Evolutionary conservation across 2,329 filamentous ascomycete species (phyloP).

Genomic region (Beauveria asiatica): DNA sequence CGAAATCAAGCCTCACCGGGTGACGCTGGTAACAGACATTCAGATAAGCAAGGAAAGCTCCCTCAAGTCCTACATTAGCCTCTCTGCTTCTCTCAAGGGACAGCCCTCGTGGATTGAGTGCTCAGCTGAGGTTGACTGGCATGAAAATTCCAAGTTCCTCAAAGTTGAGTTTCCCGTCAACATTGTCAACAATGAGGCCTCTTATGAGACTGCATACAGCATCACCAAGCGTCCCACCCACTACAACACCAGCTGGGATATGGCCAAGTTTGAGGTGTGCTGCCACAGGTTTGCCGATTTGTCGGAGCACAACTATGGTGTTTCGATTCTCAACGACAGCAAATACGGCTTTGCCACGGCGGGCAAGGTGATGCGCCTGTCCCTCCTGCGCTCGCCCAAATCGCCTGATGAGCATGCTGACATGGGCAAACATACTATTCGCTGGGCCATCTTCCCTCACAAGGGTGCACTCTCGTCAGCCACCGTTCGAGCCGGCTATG

Average conservation of each 20-base stretch:
- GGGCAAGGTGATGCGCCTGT: constrained; percentile 83
- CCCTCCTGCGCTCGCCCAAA: constrained; percentile 78
- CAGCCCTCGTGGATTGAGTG: constrained; percentile 62
- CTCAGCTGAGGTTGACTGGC: constrained; percentile 87
- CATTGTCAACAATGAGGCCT: constrained; percentile 81
- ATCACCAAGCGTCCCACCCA: constrained; percentile 85
- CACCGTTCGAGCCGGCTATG: constrained; percentile 75
- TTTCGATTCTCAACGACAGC: constrained; percentile 88
- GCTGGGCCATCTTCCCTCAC: constrained; percentile 87
- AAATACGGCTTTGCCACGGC: constrained; percentile 93
- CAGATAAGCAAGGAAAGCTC: constrained; percentile 82
- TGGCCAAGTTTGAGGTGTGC: constrained; percentile 97
- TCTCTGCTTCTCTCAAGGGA: constrained; percentile 59
- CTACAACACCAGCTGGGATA: constrained; percentile 96
- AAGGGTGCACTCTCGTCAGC: constrained; percentile 58
- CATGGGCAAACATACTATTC: constrained; percentile 82
- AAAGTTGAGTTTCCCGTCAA: constrained; percentile 98
- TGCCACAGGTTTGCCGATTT: constrained; percentile 92
- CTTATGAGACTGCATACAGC: constrained; percentile 92
- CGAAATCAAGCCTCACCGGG: constrained; percentile 64
- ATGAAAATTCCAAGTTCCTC: constrained; percentile 92
- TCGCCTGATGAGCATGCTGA: constrained; percentile 89
- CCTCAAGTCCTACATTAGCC: constrained; percentile 75
- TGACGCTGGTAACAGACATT: constrained; percentile 75
- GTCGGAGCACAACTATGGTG: constrained; percentile 79